Evolutionary conservation across 305 asterid species (phyloP).

Genomic region (Fraxinus greggii): DNA sequence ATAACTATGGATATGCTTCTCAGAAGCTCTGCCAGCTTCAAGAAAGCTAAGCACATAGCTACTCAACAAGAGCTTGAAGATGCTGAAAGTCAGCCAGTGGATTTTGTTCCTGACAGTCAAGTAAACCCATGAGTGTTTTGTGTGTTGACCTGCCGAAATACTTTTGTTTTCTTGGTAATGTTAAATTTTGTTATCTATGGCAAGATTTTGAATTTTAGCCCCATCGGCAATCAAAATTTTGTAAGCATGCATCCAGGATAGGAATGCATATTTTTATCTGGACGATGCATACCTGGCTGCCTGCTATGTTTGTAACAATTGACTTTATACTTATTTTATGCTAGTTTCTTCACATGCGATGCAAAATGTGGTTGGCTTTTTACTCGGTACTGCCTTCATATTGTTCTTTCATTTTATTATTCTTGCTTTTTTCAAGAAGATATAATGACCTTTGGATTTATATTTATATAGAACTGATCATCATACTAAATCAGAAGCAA

Average conservation of each 20-base stretch:
- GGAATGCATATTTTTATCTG: neutral
- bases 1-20: conserved; percentile 52
- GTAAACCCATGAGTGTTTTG: conserved; percentile 21
- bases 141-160: neutral
- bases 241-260: neutral
- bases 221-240: neutral
- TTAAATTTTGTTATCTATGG: neutral
- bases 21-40: conserved; percentile 69
- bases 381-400: neutral
- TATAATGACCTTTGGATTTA: neutral
- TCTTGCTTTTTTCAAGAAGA: neutral
- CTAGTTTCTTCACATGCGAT: neutral
- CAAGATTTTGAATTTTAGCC: neutral
- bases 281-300: neutral
- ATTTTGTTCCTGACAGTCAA: conserved; percentile 53
- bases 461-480: conserved; percentile 13
- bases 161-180: neutral
- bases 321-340: neutral
- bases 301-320: neutral
- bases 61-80: conserved; percentile 45
- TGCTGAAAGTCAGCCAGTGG: conserved; percentile 36
- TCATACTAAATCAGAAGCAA: neutral
- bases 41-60: conserved; percentile 61
- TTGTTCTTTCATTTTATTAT: neutral
- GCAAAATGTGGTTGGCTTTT: neutral